A percentile compares a stretch with the other conserved stretches of the same genome.
phyloP scores from a whole-genome alignment of 495 filamentous ascomycete species.

The Pyrenula massariospora region DNA sequence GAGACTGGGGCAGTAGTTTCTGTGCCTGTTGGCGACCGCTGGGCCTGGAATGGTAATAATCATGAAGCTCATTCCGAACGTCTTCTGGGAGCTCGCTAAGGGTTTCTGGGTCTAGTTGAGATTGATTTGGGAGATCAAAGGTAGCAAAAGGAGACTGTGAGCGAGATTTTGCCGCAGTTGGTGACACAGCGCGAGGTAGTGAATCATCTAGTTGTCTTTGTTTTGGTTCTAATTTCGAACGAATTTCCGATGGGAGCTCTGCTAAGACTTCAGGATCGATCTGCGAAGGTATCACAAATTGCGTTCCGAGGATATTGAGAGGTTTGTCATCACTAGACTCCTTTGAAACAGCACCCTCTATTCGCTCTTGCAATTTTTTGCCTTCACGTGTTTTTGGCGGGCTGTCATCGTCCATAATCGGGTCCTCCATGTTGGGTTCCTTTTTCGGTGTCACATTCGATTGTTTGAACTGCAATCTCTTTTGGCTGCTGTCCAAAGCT shows the following conservation, averaged over 20 bases:
- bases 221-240: constrained; percentile 53
- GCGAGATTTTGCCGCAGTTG: constrained; percentile 19
- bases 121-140: constrained; percentile 27
- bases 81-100: constrained; percentile 72
- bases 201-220: constrained; percentile 19
- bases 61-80: constrained; percentile 67
- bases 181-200: constrained; percentile 15
- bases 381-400: constrained; percentile 47
- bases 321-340: constrained; percentile 46
- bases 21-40: constrained; percentile 30
- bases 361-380: constrained; percentile 25
- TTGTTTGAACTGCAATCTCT: constrained; percentile 45
- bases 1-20: constrained; percentile 41
- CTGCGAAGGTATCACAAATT: constrained; percentile 77
- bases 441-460: constrained; percentile 1
- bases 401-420: constrained; percentile 46
- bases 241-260: constrained; percentile 70
- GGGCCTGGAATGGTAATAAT: constrained; percentile 41
- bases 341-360: constrained; percentile 37
- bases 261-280: constrained; percentile 63
- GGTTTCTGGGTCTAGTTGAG: constrained; percentile 61
- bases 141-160: constrained; percentile 8
- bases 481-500: constrained; percentile 46
- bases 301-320: constrained; percentile 69
- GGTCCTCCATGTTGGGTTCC: constrained; percentile 20